Percentiles rank a stretch among this genome's conserved stretches.
phyloP scores from a whole-genome alignment of 768 basidiomycete species.

The Phylloporus sp. region DNA sequence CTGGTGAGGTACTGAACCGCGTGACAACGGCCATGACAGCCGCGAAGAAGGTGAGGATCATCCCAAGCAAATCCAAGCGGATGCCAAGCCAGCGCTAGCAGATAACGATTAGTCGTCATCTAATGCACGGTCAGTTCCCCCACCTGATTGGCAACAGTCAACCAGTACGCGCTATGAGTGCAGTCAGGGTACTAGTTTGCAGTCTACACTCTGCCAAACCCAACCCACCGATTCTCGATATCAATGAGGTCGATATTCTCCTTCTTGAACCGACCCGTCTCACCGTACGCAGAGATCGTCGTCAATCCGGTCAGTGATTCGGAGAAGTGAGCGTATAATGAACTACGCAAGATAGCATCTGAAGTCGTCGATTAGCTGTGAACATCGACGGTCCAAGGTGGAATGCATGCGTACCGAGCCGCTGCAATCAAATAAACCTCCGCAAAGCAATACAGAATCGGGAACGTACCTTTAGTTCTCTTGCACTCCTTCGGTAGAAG shows the following conservation, averaged over 20 bases:
- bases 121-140: background rate
- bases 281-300: constrained; percentile 86
- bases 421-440: constrained; percentile 31
- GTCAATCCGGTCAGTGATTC: constrained; percentile 84
- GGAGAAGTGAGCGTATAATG: constrained; percentile 88
- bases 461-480: constrained; percentile 70
- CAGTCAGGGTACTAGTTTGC: background rate
- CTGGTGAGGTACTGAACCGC: constrained; percentile 69
- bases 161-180: constrained; percentile 66
- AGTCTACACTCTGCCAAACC: background rate
- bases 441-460: background rate
- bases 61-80: constrained; percentile 82
- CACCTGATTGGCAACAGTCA: constrained; percentile 79
- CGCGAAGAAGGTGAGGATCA: constrained; percentile 67
- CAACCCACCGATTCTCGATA: constrained; percentile 67
- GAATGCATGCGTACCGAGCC: constrained; percentile 42
- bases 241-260: constrained; percentile 78
- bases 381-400: background rate
- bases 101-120: background rate
- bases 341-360: constrained; percentile 84
- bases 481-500: constrained; percentile 82
- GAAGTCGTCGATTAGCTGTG: background rate
- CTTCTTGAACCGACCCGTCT: constrained; percentile 63
- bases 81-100: constrained; percentile 78
- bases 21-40: constrained; percentile 73